Percentiles rank a stretch among this genome's conserved stretches.
Evolutionary conservation across 805 yeast genomes (phyloP).

Genomic region (fission yeast (Schizosaccharomyces pombe)): DNA sequence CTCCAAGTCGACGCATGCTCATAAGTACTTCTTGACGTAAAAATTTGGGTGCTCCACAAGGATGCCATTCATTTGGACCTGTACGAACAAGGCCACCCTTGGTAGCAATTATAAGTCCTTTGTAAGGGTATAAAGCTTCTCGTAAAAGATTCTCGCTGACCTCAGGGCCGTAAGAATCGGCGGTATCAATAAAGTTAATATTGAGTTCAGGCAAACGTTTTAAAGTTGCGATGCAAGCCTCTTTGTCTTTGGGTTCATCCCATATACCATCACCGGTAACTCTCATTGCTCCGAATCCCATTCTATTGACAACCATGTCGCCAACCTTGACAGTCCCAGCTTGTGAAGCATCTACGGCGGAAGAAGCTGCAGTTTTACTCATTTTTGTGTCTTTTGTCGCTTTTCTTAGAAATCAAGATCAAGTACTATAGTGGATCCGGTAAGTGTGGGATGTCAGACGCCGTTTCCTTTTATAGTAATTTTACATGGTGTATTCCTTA

Average conservation of each 20-base stretch:
- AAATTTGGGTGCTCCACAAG: slow-evolving; percentile 7
- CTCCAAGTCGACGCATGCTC: slow-evolving; percentile 6
- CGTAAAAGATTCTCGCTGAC: neutral
- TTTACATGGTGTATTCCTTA: no score
- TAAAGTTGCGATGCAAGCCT: neutral
- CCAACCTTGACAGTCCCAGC: neutral
- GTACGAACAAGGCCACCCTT: slow-evolving; percentile 8
- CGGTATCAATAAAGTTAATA: neutral
- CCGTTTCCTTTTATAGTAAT: no score
- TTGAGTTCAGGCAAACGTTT: neutral
- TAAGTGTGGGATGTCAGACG: no score
- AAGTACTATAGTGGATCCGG: no score
- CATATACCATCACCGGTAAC: neutral
- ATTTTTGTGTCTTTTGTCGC: no score
- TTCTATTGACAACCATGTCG: neutral
- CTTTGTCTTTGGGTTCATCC: neutral
- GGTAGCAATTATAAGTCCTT: slow-evolving; percentile 3
- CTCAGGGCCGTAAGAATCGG: neutral
- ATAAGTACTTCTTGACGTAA: slow-evolving; percentile 5
- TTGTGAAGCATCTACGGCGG: neutral
- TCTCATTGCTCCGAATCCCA: neutral
- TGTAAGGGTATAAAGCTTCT: neutral
- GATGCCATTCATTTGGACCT: slow-evolving; percentile 19
- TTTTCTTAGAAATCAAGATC: no score
- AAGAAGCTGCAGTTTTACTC: no score